A percentile compares a stretch with the other conserved stretches of the same genome.
Evolutionary conservation across 768 basidiomycete genomes (phyloP).

Genomic region (Tephrocybe sp.): DNA sequence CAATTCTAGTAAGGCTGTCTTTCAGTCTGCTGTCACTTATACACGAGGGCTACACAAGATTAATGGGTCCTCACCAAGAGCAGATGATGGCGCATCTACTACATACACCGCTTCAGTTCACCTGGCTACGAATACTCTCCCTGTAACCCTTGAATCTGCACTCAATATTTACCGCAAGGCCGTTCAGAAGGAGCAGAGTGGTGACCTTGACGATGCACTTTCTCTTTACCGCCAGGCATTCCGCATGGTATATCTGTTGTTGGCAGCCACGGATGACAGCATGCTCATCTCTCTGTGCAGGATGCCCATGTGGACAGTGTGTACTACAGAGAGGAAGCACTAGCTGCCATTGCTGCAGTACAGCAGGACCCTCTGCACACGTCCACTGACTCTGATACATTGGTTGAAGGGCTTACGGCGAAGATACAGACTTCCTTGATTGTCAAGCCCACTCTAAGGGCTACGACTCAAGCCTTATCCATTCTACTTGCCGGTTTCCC

Average conservation of each 20-base stretch:
- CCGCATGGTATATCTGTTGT: slow-evolving; percentile 42
- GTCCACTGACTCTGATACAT: slow-evolving; percentile 4
- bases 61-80: slow-evolving; percentile 19
- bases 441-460: slow-evolving; percentile 21
- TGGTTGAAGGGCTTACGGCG: slow-evolving; percentile 26
- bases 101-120: slow-evolving; percentile 23
- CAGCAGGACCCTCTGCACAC: slow-evolving; percentile 20
- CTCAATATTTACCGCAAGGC: slow-evolving; percentile 70
- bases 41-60: slow-evolving; percentile 1
- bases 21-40: neutral
- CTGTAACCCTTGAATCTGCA: slow-evolving; percentile 44
- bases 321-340: slow-evolving; percentile 60
- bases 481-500: slow-evolving; percentile 51
- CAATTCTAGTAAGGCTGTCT: slow-evolving; percentile 4
- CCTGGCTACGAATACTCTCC: slow-evolving; percentile 26
- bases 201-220: slow-evolving; percentile 76
- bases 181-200: slow-evolving; percentile 69
- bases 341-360: slow-evolving; percentile 32
- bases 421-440: slow-evolving; percentile 26
- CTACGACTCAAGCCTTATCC: slow-evolving; percentile 42
- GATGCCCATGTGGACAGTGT: slow-evolving; percentile 74
- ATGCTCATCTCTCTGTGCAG: slow-evolving; percentile 20
- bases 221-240: slow-evolving; percentile 79
- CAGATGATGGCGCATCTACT: slow-evolving; percentile 16
- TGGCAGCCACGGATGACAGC: neutral